Evolutionary conservation across 1,139 yeast genomes (phyloP).

Genomic region (Saccharomyces hybrid): DNA sequence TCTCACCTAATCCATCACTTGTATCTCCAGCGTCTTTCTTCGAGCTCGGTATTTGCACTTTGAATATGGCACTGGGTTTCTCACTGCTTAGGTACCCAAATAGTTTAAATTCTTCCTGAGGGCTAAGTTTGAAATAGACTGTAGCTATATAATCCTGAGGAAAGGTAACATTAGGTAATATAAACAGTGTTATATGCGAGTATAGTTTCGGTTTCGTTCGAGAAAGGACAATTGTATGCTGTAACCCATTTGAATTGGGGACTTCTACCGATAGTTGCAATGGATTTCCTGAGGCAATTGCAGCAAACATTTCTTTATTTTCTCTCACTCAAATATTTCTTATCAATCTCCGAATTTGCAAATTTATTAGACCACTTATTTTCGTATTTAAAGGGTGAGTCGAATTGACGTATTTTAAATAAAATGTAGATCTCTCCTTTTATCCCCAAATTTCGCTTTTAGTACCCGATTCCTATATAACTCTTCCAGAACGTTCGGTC

Average conservation of each 20-base stretch:
- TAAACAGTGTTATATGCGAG: conserved; percentile 68
- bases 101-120: conserved; percentile 65
- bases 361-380: not conserved
- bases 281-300: conserved; percentile 35
- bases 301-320: conserved; percentile 30
- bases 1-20: conserved; percentile 34
- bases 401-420: not conserved
- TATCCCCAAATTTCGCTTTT: not conserved
- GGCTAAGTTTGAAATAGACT: conserved; percentile 74
- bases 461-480: not conserved
- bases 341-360: not conserved
- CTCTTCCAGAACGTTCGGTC: conserved; percentile 3
- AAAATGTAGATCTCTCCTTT: not conserved
- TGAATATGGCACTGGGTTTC: conserved; percentile 90
- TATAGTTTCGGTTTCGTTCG: conserved; percentile 32
- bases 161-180: conserved; percentile 59
- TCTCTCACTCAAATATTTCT: not conserved
- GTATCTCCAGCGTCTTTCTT: conserved; percentile 17
- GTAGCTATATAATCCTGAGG: conserved; percentile 73
- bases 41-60: conserved; percentile 45
- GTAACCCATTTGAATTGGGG: conserved; percentile 33
- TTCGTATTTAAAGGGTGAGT: not conserved
- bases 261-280: conserved; percentile 32
- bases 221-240: conserved; percentile 31
- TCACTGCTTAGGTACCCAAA: conserved; percentile 66